Evolutionary conservation across 1,284 basidiomycete genomes (phyloP).

Genomic region (Agaricales sp.): DNA sequence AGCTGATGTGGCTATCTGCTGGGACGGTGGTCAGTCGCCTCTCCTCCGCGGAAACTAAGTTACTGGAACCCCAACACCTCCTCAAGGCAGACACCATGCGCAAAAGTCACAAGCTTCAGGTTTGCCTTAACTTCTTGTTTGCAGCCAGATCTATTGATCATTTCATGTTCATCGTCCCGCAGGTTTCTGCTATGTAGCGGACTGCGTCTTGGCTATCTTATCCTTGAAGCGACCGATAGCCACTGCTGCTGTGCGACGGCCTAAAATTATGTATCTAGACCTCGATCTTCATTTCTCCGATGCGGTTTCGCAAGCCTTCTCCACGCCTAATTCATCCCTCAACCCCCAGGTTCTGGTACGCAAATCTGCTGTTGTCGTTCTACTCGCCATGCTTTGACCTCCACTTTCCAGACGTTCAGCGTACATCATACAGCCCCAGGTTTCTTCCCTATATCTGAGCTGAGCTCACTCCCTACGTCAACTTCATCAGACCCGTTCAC

Average conservation of each 20-base stretch:
- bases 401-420: constrained; percentile 52
- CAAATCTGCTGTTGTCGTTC: background rate
- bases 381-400: background rate
- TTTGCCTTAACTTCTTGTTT: no score
- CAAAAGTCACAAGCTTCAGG: constrained; percentile 57
- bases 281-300: constrained; percentile 90
- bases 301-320: constrained; percentile 76
- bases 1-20: constrained; percentile 64
- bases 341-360: constrained; percentile 49
- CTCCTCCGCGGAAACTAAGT: constrained; percentile 1
- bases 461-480: constrained; percentile 27
- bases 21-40: constrained; percentile 72
- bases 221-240: constrained; percentile 32
- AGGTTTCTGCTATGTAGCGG: constrained; percentile 93
- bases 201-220: constrained; percentile 75
- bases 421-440: constrained; percentile 75
- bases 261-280: constrained; percentile 83
- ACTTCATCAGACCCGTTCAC: constrained; percentile 58
- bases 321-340: constrained; percentile 23
- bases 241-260: constrained; percentile 24
- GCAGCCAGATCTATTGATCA: no score
- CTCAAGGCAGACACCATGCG: constrained; percentile 55
- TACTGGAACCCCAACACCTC: constrained; percentile 1
- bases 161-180: no score
- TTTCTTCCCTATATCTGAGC: constrained; percentile 69